Base-by-base conservation (phyloP, 2,329 filamentous ascomycete species). In the Xylaria sp. region DNA sequence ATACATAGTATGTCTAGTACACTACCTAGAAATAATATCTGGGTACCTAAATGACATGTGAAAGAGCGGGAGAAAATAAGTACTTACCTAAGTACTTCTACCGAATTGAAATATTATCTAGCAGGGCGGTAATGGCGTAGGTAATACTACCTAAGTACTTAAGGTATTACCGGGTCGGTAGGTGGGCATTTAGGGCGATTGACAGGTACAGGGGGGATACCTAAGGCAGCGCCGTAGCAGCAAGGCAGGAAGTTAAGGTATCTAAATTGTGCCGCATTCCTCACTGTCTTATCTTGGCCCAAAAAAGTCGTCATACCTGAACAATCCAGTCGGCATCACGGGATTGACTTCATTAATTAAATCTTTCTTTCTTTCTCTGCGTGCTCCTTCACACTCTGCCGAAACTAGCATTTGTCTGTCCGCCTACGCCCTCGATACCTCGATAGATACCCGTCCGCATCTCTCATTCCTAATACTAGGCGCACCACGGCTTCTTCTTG, bases 221-320 rank as follows among this genome's bases (percentile, higher is more conserved):
- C n/a, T n/a, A n/a, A n/a, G 47, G 47, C 48, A 29, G 25, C 48
- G 48, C 16, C 23, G 48, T 27, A 44, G 12, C 53, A 40, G 53
- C 32, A 62, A 35, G 42, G n/a, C 40, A 6, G 13, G n/a, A 3
- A 44, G 40, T 47, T 51, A 51, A 5, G n/a, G 23, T 25, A 50
- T 21, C 21, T 50, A 50, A 2, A 54, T 60, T 21, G 58, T 57
- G 50, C 57, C 50, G 58, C 54, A 68, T 44, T 50, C 62, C 40
- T 44, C 40, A n/a, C 29, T 55, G 60, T 35, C 65, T 65, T 61
- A 65, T 58, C 62, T 51, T 55, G 66, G 62, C 55, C 37, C 35
- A n/a, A 44, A 69, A 65, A 70, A 70, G 57, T 70, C 68, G 68
- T 70, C 68, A 70, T 70, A 63, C 44, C 44, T 40, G 53, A 59